These are phyloP conservation scores for Colletotrichum spinosum DNA, from an alignment of 2,329 filamentous ascomycete genomes.

Conservation along the genomic window DNA sequence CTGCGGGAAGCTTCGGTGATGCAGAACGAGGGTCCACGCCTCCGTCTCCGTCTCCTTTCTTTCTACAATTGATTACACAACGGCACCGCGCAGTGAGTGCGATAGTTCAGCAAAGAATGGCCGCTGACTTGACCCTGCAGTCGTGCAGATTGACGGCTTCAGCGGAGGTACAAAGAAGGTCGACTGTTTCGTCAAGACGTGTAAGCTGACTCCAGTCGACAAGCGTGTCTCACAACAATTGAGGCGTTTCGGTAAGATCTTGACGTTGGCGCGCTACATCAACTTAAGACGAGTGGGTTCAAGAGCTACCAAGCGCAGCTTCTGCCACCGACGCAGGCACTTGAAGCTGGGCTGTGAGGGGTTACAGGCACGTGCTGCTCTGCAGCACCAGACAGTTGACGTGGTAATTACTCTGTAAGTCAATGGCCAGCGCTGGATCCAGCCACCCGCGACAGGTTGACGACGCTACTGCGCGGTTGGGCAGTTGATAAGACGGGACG, in stretches of 20 bases:
- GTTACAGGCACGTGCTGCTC: slow-evolving; percentile 1
- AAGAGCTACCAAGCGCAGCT: not conserved
- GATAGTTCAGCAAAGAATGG: too few species aligned
- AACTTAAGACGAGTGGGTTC: too few species aligned
- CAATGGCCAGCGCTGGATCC: not conserved
- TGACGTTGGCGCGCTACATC: too few species aligned
- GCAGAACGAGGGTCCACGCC: slow-evolving; percentile 4
- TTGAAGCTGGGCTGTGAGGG: slow-evolving; percentile 8
- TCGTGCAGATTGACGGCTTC: too few species aligned
- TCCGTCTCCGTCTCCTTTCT: not conserved
- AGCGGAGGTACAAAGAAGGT: too few species aligned
- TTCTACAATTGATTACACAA: not conserved
- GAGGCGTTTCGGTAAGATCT: too few species aligned
- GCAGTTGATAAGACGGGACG: not conserved
- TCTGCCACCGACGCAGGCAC: slow-evolving; percentile 17
- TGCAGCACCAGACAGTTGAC: not conserved
- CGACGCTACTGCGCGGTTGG: not conserved
- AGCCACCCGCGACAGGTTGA: slow-evolving; percentile 6
- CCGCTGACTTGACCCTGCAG: too few species aligned
- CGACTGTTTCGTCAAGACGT: too few species aligned
- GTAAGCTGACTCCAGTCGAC: too few species aligned
- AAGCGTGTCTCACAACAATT: too few species aligned
- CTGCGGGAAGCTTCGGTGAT: slow-evolving; percentile 32
- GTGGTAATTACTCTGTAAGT: too few species aligned
- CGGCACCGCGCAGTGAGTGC: not conserved